phyloP scores from a whole-genome alignment of 768 basidiomycete species.

The Holtermanniella nyarrowii region DNA sequence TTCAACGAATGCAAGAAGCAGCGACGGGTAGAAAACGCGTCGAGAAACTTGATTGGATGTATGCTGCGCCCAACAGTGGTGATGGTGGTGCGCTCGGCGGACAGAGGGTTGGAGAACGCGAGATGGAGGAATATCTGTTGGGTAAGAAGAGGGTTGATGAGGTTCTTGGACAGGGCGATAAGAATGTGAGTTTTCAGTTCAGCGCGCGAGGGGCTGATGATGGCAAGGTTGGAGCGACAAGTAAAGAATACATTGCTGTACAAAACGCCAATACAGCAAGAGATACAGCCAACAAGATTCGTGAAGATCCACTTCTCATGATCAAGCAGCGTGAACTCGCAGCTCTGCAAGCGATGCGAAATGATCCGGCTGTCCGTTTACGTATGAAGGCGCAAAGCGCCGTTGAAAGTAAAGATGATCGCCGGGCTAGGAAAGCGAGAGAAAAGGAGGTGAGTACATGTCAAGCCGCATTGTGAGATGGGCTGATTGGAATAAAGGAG shows the following conservation, averaged over 20 bases:
- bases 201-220: conserved; percentile 1
- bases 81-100: conserved; percentile 53
- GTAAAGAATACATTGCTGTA: conserved; percentile 86
- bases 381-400: conserved; percentile 31
- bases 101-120: conserved; percentile 48
- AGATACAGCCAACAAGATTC: conserved; percentile 83
- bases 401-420: conserved; percentile 43
- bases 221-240: conserved; percentile 38
- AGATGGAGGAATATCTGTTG: conserved; percentile 89
- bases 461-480: conserved; percentile 34
- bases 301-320: conserved; percentile 91
- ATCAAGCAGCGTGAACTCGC: conserved; percentile 98
- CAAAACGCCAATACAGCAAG: conserved; percentile 86
- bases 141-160: conserved; percentile 98
- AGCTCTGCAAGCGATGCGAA: conserved; percentile 63
- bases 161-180: conserved; percentile 70
- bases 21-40: conserved; percentile 88
- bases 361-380: conserved; percentile 33
- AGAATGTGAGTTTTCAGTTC: conserved; percentile 61
- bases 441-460: conserved; percentile 49
- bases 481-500: conserved; percentile 11
- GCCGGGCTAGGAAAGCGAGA: conserved; percentile 51
- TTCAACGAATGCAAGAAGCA: conserved; percentile 89
- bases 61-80: conserved; percentile 92
- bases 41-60: conserved; percentile 99